These are phyloP conservation scores for Ustilago sp. DNA, from an alignment of 1,284 basidiomycete species.

Conservation along the genomic window DNA sequence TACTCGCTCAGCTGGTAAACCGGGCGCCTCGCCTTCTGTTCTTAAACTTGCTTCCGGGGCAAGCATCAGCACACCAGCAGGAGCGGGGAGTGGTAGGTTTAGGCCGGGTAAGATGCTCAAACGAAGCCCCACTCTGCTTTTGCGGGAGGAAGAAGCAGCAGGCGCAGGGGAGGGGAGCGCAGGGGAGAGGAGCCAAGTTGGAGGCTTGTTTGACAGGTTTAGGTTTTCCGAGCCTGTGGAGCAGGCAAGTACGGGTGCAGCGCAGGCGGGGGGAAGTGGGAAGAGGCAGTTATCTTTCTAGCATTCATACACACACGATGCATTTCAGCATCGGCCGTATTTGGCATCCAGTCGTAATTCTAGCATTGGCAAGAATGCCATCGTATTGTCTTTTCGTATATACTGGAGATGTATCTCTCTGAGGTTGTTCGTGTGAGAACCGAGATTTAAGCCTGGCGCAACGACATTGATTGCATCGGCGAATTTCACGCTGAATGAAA, in stretches of 20 bases:
- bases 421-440: background rate
- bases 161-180: background rate
- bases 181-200: background rate
- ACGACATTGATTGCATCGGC: background rate
- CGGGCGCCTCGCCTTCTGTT: slow-evolving; percentile 16
- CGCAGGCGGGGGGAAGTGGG: background rate
- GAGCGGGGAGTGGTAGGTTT: background rate
- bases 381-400: no score
- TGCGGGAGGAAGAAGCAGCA: slow-evolving; percentile 9
- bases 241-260: background rate
- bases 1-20: background rate
- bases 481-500: background rate
- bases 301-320: background rate
- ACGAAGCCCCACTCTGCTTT: slow-evolving; percentile 29
- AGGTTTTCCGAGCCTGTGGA: slow-evolving; percentile 10
- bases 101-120: slow-evolving; percentile 35
- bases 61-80: background rate
- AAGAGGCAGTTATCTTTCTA: slow-evolving; percentile 14
- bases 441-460: background rate
- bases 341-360: background rate
- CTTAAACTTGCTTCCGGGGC: slow-evolving; percentile 17
- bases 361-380: no score
- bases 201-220: slow-evolving; percentile 35
- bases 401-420: background rate
- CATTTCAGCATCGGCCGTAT: background rate